Conservation (phyloP, 768 basidiomycete species). For the Fistulinella prunicolor region DNA sequence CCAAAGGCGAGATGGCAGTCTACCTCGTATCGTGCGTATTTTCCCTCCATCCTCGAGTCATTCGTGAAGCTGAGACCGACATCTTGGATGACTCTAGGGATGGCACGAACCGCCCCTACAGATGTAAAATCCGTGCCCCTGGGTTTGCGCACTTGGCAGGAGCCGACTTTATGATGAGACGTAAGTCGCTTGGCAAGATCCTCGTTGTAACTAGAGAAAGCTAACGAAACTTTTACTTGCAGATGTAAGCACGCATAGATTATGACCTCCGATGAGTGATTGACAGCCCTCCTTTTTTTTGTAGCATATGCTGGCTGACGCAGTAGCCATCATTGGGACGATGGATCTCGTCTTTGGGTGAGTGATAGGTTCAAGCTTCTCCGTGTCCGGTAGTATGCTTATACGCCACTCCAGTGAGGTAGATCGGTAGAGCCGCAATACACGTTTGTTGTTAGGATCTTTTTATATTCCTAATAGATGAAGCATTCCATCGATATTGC, state of each 20-base stretch:
- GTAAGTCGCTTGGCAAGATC: slow-evolving; percentile 42
- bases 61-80: neutral
- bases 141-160: slow-evolving; percentile 96
- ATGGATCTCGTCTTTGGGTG: slow-evolving; percentile 98
- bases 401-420: slow-evolving; percentile 23
- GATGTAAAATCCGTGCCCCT: slow-evolving; percentile 96
- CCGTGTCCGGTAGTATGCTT: neutral
- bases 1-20: slow-evolving; percentile 98
- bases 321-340: slow-evolving; percentile 95
- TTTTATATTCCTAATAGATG: slow-evolving; percentile 4
- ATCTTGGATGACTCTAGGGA: slow-evolving; percentile 47
- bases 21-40: slow-evolving; percentile 87
- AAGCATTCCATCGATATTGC: slow-evolving; percentile 1
- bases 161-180: slow-evolving; percentile 97
- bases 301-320: slow-evolving; percentile 90
- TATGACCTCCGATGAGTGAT: neutral
- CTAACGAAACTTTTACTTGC: slow-evolving; percentile 16
- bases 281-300: slow-evolving; percentile 30
- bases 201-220: neutral
- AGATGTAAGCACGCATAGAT: slow-evolving; percentile 35
- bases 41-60: neutral
- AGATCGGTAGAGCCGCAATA: slow-evolving; percentile 26
- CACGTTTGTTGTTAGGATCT: slow-evolving; percentile 3
- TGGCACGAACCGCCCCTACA: slow-evolving; percentile 92
- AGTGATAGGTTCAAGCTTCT: slow-evolving; percentile 31